Evolutionary conservation across 2,329 filamentous ascomycete species (phyloP), one percentile per base, ranked within the genome.

Genomic region (Esteya vermicola): DNA sequence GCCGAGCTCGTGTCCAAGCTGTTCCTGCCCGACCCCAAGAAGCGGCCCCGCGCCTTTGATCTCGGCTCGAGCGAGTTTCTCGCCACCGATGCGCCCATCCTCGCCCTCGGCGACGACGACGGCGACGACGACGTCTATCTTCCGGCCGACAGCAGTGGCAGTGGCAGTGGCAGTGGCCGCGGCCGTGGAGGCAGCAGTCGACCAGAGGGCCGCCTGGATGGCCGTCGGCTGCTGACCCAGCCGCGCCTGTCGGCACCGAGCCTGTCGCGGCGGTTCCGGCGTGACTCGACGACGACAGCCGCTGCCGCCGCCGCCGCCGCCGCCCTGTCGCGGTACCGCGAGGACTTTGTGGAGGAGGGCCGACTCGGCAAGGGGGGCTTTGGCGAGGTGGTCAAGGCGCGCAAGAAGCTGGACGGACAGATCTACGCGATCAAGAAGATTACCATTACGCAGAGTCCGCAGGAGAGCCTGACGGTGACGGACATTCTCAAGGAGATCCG

Each of bases 341-440:
- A 82, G 51, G 91, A 96, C 51, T 98, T 93, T 59, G 78, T 88
- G 16, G 88, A 96, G 59, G 79, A 91, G 53, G 85, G 85, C 13
- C 75, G 83, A 5, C 67, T 98, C 12, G 91, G 91, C 4, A 93
- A 89, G 56, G 91, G 91, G 33, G 91, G 89, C 0, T 98, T 94
- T 59, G 91, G 91, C 6, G 85, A 95, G 59, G 91, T 98, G 19
- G 85, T 96, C 41, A 93, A 94, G 57, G 89, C 89, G 3, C 75
- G 89, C 25, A 93, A 94, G 58, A 94, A 91, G 61, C 74, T 95
- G 4, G 91, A 96, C 55, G 85, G 85, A 1, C 83, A 88, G 43
- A 80, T 93, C 33, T 98, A 96, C 59, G 91, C 91, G 16, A 84
- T 98, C 55, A 98, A 98, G 58, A 95, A 96, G 56, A 91, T 98